A percentile compares a stretch with the other conserved stretches of the same genome.
Conservation (phyloP, 2,329 filamentous ascomycete genomes). For the Alternaria longipes region DNA sequence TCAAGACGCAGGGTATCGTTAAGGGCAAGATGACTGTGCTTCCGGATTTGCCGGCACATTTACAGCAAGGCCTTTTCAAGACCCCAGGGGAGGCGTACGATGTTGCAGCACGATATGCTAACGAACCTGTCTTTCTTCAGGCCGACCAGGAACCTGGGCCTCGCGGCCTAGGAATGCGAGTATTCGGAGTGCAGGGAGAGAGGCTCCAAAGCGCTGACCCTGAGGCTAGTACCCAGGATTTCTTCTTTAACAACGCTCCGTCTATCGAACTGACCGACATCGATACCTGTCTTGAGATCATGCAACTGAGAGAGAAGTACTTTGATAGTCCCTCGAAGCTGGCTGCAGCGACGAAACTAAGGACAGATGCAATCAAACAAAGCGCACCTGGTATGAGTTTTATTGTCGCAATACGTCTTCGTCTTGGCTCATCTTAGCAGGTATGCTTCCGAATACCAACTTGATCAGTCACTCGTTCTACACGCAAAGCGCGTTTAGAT, state of each 20-base stretch:
- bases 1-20: constrained; percentile 37
- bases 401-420: neutral
- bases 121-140: constrained; percentile 49
- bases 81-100: constrained; percentile 44
- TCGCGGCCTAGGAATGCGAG: constrained; percentile 37
- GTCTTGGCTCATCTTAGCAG: neutral
- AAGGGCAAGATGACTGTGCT: constrained; percentile 26
- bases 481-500: constrained; percentile 44
- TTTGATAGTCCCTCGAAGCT: constrained; percentile 26
- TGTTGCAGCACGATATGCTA: constrained; percentile 50
- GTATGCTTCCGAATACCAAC: constrained; percentile 43
- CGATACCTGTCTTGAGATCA: constrained; percentile 45
- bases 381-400: constrained; percentile 36
- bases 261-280: constrained; percentile 44
- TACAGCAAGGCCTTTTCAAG: constrained; percentile 51
- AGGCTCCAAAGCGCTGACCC: constrained; percentile 21
- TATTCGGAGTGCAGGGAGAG: constrained; percentile 49
- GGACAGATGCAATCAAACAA: constrained; percentile 43
- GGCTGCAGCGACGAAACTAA: constrained; percentile 3
- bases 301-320: constrained; percentile 40
- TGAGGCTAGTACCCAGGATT: constrained; percentile 35
- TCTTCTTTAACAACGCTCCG: constrained; percentile 47
- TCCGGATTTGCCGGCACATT: constrained; percentile 37
- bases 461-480: constrained; percentile 48
- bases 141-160: constrained; percentile 44